These are phyloP conservation scores for Leucocoprinus birnbaumii DNA, from an alignment of 768 basidiomycete species.

Conservation along the genomic window DNA sequence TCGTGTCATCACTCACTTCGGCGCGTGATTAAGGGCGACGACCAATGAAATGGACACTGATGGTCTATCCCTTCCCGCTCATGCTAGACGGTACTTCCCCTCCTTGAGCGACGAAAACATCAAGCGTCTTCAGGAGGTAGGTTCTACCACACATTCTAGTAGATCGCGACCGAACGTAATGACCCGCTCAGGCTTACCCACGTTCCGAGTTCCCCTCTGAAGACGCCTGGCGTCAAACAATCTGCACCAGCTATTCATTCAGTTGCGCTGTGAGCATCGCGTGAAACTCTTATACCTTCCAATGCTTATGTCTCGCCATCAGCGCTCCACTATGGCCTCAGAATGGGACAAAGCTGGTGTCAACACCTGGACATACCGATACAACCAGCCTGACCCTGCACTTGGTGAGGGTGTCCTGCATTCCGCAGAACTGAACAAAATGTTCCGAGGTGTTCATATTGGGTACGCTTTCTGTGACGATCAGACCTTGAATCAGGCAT, in stretches of 20 bases:
- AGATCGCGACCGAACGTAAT: not conserved
- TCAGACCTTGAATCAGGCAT: not conserved
- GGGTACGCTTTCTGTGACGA: conserved; percentile 34
- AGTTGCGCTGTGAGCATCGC: conserved; percentile 49
- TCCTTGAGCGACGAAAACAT: conserved; percentile 36
- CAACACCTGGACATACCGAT: conserved; percentile 52
- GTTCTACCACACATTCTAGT: not conserved
- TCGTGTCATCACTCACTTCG: not conserved
- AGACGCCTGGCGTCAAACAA: conserved; percentile 37
- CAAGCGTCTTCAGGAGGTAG: conserved; percentile 29
- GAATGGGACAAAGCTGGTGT: conserved; percentile 31
- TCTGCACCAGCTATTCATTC: conserved; percentile 47
- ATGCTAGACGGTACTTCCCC: conserved; percentile 43
- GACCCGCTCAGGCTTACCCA: conserved; percentile 34
- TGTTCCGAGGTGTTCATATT: conserved; percentile 59
- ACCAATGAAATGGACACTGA: conserved; percentile 56
- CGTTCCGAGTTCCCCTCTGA: conserved; percentile 38
- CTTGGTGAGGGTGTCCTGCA: conserved; percentile 35
- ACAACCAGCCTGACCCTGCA: conserved; percentile 54
- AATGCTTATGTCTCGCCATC: not conserved
- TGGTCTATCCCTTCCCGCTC: conserved; percentile 32
- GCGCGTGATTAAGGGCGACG: conserved; percentile 34
- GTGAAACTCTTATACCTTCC: not conserved
- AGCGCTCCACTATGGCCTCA: conserved; percentile 45
- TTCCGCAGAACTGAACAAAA: conserved; percentile 66